A percentile compares a stretch with the other conserved stretches of the same genome.
phyloP scores from a whole-genome alignment of 495 filamentous ascomycete species.

The Penicilliopsis zonata region DNA sequence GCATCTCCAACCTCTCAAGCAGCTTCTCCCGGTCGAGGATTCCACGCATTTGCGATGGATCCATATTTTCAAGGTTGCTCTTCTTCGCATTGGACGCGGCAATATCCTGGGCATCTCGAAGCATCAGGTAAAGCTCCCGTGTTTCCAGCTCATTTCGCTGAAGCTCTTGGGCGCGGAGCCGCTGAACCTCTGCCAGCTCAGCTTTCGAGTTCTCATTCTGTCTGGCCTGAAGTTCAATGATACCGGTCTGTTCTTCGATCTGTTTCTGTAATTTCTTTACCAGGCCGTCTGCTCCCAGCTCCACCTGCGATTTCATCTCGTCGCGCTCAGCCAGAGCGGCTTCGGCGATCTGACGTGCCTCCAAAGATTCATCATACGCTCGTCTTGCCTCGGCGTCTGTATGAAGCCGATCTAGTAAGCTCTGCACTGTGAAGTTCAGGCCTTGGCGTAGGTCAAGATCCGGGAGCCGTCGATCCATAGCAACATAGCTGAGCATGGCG shows the following conservation, averaged over 20 bases:
- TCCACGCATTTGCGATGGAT: constrained; percentile 73
- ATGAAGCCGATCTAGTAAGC: constrained; percentile 83
- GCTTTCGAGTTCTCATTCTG: constrained; percentile 80
- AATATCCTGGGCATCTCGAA: constrained; percentile 93
- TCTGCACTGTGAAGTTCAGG: constrained; percentile 94
- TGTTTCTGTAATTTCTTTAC: constrained; percentile 90
- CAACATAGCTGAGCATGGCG: constrained; percentile 95
- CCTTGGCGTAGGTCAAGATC: constrained; percentile 97
- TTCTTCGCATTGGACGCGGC: constrained; percentile 79
- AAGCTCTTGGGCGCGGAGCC: constrained; percentile 77
- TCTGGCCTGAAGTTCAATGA: constrained; percentile 79
- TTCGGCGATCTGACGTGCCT: constrained; percentile 84
- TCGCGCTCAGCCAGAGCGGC: constrained; percentile 92
- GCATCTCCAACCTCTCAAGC: constrained; percentile 85
- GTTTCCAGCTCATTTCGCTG: constrained; percentile 95
- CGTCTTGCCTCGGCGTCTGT: constrained; percentile 91
- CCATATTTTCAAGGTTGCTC: constrained; percentile 42
- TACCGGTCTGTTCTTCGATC: constrained; percentile 77
- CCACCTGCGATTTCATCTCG: constrained; percentile 88
- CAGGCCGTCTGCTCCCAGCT: constrained; percentile 85
- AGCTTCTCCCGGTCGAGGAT: constrained; percentile 86
- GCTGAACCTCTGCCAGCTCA: constrained; percentile 78
- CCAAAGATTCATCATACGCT: constrained; percentile 78
- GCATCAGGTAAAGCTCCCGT: constrained; percentile 94
- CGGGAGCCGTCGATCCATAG: constrained; percentile 91